A percentile compares a stretch with the other conserved stretches of the same genome.
phyloP scores from a whole-genome alignment of 2,329 filamentous ascomycete genomes.

The Cordyceps tenuipes region DNA sequence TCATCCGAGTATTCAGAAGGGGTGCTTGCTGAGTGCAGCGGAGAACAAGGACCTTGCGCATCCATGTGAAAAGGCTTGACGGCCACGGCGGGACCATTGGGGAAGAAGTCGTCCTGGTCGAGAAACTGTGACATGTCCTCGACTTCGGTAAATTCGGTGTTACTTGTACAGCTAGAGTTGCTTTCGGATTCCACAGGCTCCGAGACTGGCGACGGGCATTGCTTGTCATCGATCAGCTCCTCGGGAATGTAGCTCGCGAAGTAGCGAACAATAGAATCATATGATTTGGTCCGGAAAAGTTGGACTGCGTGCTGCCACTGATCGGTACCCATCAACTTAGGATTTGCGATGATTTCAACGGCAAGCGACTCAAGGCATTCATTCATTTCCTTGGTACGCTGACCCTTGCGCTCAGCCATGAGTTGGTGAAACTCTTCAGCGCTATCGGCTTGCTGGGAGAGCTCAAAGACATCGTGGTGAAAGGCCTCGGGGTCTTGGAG shows the following conservation, averaged over 20 bases:
- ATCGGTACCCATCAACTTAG: conserved; percentile 47
- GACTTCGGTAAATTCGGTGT: conserved; percentile 32
- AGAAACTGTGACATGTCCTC: conserved; percentile 33
- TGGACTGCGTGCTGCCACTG: conserved; percentile 52
- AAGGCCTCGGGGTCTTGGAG: conserved; percentile 54
- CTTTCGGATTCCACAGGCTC: conserved; percentile 20
- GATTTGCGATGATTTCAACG: conserved; percentile 54
- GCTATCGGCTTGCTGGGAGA: conserved; percentile 43
- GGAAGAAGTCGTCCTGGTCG: conserved; percentile 29
- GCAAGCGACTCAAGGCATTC: conserved; percentile 47
- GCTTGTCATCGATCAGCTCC: conserved; percentile 30
- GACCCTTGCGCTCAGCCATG: conserved; percentile 44
- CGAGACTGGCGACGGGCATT: conserved; percentile 27
- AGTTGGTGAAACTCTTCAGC: conserved; percentile 45
- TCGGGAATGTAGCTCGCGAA: conserved; percentile 51
- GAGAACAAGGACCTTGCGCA: conserved; percentile 23
- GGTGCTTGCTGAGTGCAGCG: conserved; percentile 43
- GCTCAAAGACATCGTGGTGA: conserved; percentile 52
- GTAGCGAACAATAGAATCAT: conserved; percentile 52
- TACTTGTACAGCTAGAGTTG: conserved; percentile 24
- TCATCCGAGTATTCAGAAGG: conserved; percentile 34
- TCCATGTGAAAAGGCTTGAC: conserved; percentile 34
- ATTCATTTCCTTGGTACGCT: conserved; percentile 47
- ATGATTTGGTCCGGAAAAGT: conserved; percentile 49
- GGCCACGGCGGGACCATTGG: conserved; percentile 31